Evolutionary conservation across 2,329 filamentous ascomycete genomes (phyloP), one percentile per base, ranked within the genome.

Genomic region (Didymosphaeria variabile): DNA sequence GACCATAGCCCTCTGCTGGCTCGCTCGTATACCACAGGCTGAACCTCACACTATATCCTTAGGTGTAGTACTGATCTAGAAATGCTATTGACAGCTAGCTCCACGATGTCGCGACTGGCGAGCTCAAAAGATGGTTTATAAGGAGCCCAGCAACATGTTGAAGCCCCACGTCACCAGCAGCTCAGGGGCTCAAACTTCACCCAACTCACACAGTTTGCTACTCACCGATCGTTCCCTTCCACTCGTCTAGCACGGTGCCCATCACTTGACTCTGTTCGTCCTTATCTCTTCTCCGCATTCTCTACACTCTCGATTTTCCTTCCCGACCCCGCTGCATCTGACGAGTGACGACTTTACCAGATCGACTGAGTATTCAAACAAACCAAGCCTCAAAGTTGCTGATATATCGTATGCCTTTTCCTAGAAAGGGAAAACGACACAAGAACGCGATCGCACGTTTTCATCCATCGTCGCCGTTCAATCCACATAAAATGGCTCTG

Each of bases 181-280:
- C 53, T 38, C 44, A 57, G 34, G 17, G 49, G 29, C 36, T 47
- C 38, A 31, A n/a, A 46, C 31, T 55, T 54, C 45, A n/a, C 38
- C 40, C 42, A 50, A 29, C 26, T 50, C 38, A 26, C 38, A 52
- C 55, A 15, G 62, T 64, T 64, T 61, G 62, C 59, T 67, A 53
- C 45, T 29, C 34, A 45, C 40, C 31, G 38, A 21, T 38, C 29
- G n/a, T 32, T 7, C 46, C 26, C 4, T 29, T 29, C 26, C 26
- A 29, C 26, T 29, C 26, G 26, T 29, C 4, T 6, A 29, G 26
- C 26, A 29, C 26, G 4, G 6, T 29, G 26, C 40, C 26, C 38
- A 42, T 58, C 53, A 59, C 23, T 58, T 59, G 45, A 62, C 59
- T 36, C 32, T 55, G 53, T 49, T 62, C 5, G 45, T 21, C 45